Conservation (phyloP, 192 early-diverging fungal species). For the Umbelopsis vinacea region DNA sequence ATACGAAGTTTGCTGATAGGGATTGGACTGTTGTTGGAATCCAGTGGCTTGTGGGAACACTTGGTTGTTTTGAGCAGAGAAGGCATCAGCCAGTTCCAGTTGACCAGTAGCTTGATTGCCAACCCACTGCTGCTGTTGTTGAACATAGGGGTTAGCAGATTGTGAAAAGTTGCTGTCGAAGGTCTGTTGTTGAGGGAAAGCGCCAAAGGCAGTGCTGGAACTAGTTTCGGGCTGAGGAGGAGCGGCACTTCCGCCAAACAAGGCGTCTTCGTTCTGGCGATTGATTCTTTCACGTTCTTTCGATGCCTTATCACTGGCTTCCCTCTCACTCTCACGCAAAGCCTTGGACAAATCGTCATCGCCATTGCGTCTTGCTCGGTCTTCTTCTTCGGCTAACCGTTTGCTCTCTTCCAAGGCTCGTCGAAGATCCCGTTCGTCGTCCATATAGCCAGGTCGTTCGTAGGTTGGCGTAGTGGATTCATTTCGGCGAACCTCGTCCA, state of each 20-base stretch:
- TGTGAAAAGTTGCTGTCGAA: conserved; percentile 4
- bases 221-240: not conserved
- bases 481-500: conserved; percentile 35
- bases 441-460: conserved; percentile 47
- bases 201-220: conserved; percentile 1
- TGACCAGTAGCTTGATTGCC: conserved; percentile 21
- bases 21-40: conserved; percentile 17
- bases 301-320: conserved; percentile 38
- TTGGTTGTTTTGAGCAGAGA: conserved; percentile 1
- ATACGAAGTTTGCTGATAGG: not conserved
- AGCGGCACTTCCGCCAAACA: conserved; percentile 23
- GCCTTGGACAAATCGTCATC: conserved; percentile 39
- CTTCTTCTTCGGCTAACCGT: conserved; percentile 59
- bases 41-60: conserved; percentile 10
- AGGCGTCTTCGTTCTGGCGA: conserved; percentile 27
- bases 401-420: conserved; percentile 85
- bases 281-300: conserved; percentile 27
- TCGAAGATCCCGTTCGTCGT: conserved; percentile 84
- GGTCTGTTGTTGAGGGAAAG: conserved; percentile 21
- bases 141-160: conserved; percentile 32
- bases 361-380: conserved; percentile 32
- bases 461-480: conserved; percentile 20
- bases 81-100: not conserved
- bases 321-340: conserved; percentile 36
- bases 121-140: conserved; percentile 32